Conservation (phyloP, 176 grass and related monocot genomes). For the Zizania latifolia region DNA sequence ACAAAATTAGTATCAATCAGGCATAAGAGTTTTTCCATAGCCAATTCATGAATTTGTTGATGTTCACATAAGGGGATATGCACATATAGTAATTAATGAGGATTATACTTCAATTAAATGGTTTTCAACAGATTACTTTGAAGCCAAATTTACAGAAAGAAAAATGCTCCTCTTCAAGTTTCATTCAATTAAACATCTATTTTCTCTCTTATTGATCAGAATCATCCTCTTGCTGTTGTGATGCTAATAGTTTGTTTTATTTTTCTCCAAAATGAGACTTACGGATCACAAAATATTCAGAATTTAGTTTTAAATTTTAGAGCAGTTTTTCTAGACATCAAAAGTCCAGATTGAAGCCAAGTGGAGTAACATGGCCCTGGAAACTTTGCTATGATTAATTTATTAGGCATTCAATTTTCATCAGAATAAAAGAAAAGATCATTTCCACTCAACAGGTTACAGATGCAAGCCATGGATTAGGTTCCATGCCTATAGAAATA, state of each 20-base stretch:
- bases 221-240: not conserved
- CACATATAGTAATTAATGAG: not conserved
- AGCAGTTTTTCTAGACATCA: not conserved
- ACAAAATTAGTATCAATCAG: not conserved
- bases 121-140: conserved; percentile 12
- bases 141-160: not conserved
- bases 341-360: not conserved
- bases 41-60: conserved; percentile 4
- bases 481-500: not conserved
- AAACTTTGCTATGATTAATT: conserved; percentile 13
- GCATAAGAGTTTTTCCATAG: not conserved
- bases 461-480: not conserved
- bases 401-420: not conserved
- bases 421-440: not conserved
- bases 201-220: not conserved
- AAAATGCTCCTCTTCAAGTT: not conserved
- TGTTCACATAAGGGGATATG: not conserved
- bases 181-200: not conserved
- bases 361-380: not conserved
- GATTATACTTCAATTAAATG: not conserved
- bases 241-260: not conserved
- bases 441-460: not conserved
- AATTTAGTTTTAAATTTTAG: not conserved
- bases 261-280: not conserved
- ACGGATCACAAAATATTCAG: not conserved